These are phyloP conservation scores for Vaccinium darrowii DNA, from an alignment of 148 eudicot genomes.

Conservation along the genomic window DNA sequence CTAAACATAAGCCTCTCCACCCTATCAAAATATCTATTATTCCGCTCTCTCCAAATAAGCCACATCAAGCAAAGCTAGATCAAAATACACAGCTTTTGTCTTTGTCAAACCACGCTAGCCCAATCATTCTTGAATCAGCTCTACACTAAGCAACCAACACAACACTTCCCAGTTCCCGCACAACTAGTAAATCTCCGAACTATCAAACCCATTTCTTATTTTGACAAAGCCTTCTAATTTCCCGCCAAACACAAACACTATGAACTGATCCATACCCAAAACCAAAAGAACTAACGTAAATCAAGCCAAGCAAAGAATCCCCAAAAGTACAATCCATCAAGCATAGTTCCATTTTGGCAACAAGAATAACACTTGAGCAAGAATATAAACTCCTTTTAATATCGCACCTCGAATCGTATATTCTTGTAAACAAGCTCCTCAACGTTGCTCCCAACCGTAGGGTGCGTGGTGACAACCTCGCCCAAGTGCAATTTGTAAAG, in stretches of 20 bases:
- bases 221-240: neutral
- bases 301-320: neutral
- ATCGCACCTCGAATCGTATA: constrained; percentile 85
- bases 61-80: neutral
- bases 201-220: neutral
- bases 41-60: neutral
- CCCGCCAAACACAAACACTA: neutral
- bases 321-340: neutral
- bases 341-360: neutral
- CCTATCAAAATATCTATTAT: neutral
- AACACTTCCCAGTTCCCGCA: neutral
- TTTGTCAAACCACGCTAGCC: neutral
- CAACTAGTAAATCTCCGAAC: neutral
- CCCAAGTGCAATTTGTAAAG: constrained; percentile 95
- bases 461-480: constrained; percentile 93
- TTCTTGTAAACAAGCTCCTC: constrained; percentile 97
- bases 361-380: neutral
- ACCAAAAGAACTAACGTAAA: neutral
- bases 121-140: neutral
- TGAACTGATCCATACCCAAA: constrained; percentile 1
- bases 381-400: neutral
- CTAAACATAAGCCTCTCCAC: neutral
- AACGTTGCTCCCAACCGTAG: constrained; percentile 97
- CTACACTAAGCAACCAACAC: neutral
- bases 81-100: neutral